These are phyloP conservation scores for Aurantiochytrium sp. DNA, from an alignment of 108 stramenopile genomes.

Conservation along the genomic window DNA sequence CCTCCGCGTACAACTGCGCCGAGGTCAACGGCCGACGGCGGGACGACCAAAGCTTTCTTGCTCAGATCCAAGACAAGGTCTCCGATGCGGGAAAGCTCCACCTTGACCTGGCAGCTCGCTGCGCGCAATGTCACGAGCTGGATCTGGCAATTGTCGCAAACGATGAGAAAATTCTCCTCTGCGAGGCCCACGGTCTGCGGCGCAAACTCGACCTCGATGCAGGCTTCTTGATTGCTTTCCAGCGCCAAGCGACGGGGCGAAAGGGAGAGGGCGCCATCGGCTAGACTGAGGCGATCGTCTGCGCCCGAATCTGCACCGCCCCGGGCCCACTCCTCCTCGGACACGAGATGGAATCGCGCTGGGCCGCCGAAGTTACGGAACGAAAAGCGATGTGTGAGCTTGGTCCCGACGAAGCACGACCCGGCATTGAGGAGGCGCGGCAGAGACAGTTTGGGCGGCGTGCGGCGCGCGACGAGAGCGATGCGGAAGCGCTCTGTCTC, in stretches of 20 bases:
- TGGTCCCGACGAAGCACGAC: neutral
- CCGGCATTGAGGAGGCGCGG: neutral
- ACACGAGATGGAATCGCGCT: neutral
- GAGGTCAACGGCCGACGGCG: neutral
- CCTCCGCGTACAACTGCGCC: neutral
- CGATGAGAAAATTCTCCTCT: neutral
- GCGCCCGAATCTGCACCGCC: neutral
- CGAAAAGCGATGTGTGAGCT: neutral
- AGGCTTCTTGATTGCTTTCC: neutral
- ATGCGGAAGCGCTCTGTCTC: conserved; percentile 19
- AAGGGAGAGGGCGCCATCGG: neutral
- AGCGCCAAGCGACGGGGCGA: neutral
- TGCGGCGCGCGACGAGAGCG: neutral
- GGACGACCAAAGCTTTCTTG: neutral
- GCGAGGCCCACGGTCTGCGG: neutral
- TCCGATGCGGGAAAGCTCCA: neutral
- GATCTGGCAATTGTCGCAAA: neutral
- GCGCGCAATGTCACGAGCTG: neutral
- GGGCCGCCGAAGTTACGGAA: neutral
- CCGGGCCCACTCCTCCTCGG: neutral
- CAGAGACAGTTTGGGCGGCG: neutral
- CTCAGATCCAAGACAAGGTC: neutral
- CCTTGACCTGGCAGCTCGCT: neutral
- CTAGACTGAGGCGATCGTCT: neutral
- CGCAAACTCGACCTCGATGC: neutral